These are phyloP conservation scores for Rauvolfia tetraphylla DNA, from an alignment of 257 asterid genomes.

Conservation along the genomic window DNA sequence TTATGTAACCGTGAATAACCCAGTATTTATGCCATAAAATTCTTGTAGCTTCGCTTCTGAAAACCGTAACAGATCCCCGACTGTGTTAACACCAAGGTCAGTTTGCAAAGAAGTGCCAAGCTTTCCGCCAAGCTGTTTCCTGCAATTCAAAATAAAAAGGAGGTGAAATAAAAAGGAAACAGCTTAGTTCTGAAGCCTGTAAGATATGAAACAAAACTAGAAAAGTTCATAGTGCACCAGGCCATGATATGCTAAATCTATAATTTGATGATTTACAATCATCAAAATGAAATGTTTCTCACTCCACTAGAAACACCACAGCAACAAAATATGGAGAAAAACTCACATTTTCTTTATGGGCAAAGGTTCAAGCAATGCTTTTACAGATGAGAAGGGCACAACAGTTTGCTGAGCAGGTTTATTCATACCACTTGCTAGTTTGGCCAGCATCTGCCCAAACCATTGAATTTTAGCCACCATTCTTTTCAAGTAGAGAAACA, in stretches of 20 bases:
- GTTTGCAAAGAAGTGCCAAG: conserved; percentile 81
- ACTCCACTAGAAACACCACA: background rate
- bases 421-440: conserved; percentile 92
- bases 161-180: background rate
- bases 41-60: conserved; percentile 86
- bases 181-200: conserved; percentile 11
- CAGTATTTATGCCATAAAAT: conserved; percentile 78
- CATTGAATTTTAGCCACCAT: conserved; percentile 17
- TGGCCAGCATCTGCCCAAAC: conserved; percentile 85
- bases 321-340: background rate
- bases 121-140: conserved; percentile 99
- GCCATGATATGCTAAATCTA: background rate
- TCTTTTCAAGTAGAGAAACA: conserved; percentile 2
- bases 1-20: conserved; percentile 44
- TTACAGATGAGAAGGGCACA: conserved; percentile 72
- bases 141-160: conserved; percentile 27
- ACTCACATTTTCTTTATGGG: conserved; percentile 86
- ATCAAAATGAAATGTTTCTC: background rate
- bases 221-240: background rate
- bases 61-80: conserved; percentile 85
- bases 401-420: conserved; percentile 97
- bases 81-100: conserved; percentile 74
- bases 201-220: conserved; percentile 5
- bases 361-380: conserved; percentile 60
- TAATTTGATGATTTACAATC: background rate